A percentile compares a stretch with the other conserved stretches of the same genome.
Evolutionary conservation across 257 asterid species (phyloP).

Genomic region (Thymus mandschuricus): DNA sequence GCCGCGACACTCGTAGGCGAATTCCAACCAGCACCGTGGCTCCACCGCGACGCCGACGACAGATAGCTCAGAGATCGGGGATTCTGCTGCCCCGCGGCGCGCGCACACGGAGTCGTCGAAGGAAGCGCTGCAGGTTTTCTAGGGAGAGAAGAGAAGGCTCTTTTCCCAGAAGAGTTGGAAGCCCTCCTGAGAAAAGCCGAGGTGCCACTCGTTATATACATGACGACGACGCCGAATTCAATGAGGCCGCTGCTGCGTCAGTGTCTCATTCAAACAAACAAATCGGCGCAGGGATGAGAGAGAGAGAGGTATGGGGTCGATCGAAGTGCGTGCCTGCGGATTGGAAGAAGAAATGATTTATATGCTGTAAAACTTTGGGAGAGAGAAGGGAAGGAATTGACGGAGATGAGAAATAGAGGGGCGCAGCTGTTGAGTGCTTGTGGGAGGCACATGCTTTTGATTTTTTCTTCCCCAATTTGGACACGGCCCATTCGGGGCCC

Average conservation of each 20-base stretch:
- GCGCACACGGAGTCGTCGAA: conserved; percentile 21
- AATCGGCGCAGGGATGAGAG: conserved; percentile 35
- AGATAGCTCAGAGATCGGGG: conserved; percentile 55
- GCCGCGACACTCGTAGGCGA: conserved; percentile 65
- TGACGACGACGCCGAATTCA: conserved; percentile 28
- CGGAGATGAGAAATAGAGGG: conserved; percentile 27
- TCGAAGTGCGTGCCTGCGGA: conserved; percentile 53
- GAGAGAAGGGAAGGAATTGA: conserved; percentile 27
- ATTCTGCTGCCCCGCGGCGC: conserved; percentile 33
- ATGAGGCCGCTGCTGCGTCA: conserved; percentile 20
- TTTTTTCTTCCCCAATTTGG: conserved; percentile 29
- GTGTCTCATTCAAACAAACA: conserved; percentile 35
- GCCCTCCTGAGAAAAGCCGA: conserved; percentile 62
- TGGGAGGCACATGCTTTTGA: conserved; percentile 47
- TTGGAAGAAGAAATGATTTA: conserved; percentile 15
- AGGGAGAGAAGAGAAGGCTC: conserved; percentile 46
- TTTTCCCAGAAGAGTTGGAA: conserved; percentile 46
- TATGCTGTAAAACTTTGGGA: neutral
- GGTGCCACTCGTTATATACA: conserved; percentile 66
- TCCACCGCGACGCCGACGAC: conserved; percentile 73
- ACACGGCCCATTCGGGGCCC: conserved; percentile 34
- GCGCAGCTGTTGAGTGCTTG: conserved; percentile 28
- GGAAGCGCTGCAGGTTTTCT: conserved; percentile 31
- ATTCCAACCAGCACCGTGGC: conserved; percentile 91
- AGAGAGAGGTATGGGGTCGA: conserved; percentile 36